Percentiles rank a stretch among this genome's conserved stretches.
phyloP scores from a whole-genome alignment of 805 yeast species.

The Metschnikowia hibisci region DNA sequence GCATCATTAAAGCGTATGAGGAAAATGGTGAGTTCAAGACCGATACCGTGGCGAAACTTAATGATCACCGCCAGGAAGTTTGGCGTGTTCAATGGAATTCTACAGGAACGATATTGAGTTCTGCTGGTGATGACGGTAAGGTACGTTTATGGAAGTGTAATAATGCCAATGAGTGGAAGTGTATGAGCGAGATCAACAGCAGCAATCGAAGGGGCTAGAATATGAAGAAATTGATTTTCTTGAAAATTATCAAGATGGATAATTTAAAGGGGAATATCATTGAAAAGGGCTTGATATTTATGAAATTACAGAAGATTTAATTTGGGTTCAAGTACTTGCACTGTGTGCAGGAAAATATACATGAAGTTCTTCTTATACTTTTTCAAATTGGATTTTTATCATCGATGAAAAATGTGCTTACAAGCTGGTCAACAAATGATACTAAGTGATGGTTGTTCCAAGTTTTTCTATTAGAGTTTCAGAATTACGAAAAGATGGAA shows the following conservation, averaged over 20 bases:
- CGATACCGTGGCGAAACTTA: slow-evolving; percentile 61
- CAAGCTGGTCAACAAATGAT: too few species aligned
- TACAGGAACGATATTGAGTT: slow-evolving; percentile 87
- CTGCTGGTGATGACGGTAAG: slow-evolving; percentile 94
- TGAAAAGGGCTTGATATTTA: background rate
- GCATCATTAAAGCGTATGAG: slow-evolving; percentile 75
- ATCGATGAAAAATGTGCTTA: too few species aligned
- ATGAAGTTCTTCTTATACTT: too few species aligned
- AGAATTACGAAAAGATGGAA: too few species aligned
- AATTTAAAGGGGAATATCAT: background rate
- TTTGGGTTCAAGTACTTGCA: too few species aligned
- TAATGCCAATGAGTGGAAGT: slow-evolving; percentile 80
- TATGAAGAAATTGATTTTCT: too few species aligned
- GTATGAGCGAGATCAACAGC: slow-evolving; percentile 66
- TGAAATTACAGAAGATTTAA: too few species aligned
- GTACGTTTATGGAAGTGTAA: slow-evolving; percentile 89
- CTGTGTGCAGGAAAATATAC: too few species aligned
- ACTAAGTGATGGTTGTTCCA: too few species aligned
- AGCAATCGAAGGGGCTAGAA: slow-evolving; percentile 18
- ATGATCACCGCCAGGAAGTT: slow-evolving; percentile 81
- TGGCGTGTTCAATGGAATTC: slow-evolving; percentile 96
- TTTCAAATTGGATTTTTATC: too few species aligned
- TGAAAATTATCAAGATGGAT: background rate
- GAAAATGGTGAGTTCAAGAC: slow-evolving; percentile 36
- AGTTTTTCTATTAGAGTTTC: too few species aligned